phyloP scores from a whole-genome alignment of 495 filamentous ascomycete genomes.

The Recurvomyces mirabilis region DNA sequence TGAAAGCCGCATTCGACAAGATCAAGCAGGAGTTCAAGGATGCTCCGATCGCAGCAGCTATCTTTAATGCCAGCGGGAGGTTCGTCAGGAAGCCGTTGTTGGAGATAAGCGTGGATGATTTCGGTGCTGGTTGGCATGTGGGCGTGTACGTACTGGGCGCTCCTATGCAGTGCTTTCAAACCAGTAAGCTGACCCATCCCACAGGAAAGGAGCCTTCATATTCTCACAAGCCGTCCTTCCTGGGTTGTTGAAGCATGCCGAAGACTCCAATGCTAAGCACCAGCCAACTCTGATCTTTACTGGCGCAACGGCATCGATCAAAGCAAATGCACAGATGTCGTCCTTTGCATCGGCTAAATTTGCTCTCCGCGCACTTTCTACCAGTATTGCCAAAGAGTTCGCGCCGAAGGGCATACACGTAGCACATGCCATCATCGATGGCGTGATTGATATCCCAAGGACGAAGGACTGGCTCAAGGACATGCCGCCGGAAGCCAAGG shows the following conservation, averaged over 20 bases:
- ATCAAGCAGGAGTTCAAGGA: slow-evolving; percentile 48
- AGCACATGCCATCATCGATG: slow-evolving; percentile 67
- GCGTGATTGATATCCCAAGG: slow-evolving; percentile 72
- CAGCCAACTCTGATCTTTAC: slow-evolving; percentile 82
- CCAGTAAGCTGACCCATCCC: not conserved
- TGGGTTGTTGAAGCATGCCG: slow-evolving; percentile 50
- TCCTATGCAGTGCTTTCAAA: not conserved
- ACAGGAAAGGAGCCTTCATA: slow-evolving; percentile 53
- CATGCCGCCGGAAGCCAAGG: slow-evolving; percentile 54
- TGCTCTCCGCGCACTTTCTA: slow-evolving; percentile 63
- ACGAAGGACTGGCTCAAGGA: slow-evolving; percentile 52
- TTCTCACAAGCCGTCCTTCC: slow-evolving; percentile 68
- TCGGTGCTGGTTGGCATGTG: slow-evolving; percentile 41
- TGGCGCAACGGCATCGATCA: slow-evolving; percentile 72
- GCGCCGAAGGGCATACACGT: slow-evolving; percentile 84
- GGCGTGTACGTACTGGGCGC: slow-evolving; percentile 45
- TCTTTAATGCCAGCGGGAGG: slow-evolving; percentile 69
- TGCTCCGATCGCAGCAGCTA: slow-evolving; percentile 43
- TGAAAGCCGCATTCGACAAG: slow-evolving; percentile 54
- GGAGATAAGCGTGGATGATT: slow-evolving; percentile 57
- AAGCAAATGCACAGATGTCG: slow-evolving; percentile 58
- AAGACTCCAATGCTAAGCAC: slow-evolving; percentile 36
- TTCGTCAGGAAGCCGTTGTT: slow-evolving; percentile 72
- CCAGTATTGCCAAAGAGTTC: slow-evolving; percentile 77
- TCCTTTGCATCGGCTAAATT: slow-evolving; percentile 73